These are phyloP conservation scores for Cubamyces sp. DNA, from an alignment of 768 basidiomycete genomes.

Conservation along the genomic window DNA sequence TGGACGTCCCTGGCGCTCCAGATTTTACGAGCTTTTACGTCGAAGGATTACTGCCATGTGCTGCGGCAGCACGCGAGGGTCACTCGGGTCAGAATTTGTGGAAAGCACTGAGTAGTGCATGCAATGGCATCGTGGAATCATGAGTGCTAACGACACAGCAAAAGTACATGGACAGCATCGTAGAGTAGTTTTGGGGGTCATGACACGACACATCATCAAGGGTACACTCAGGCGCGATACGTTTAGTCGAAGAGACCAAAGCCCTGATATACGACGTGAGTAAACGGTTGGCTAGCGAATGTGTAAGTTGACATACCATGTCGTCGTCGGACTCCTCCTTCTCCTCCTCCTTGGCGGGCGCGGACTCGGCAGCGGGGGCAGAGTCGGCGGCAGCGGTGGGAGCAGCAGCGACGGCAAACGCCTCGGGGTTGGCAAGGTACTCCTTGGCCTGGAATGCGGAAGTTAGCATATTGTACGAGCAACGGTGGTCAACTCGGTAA, in stretches of 20 bases:
- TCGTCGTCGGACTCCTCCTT: constrained; percentile 89
- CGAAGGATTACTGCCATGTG: no score
- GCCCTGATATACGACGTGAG: constrained; percentile 54
- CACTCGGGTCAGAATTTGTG: neutral
- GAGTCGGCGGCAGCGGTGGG: constrained; percentile 59
- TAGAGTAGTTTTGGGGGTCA: constrained; percentile 21
- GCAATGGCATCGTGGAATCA: constrained; percentile 18
- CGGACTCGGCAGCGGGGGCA: constrained; percentile 53
- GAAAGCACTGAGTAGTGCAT: neutral
- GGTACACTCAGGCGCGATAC: neutral
- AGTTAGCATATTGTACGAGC: constrained; percentile 40
- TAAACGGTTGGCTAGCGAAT: neutral
- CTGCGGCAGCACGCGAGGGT: neutral
- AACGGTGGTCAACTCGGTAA: constrained; percentile 27
- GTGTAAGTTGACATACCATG: constrained; percentile 60
- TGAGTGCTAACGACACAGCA: constrained; percentile 27
- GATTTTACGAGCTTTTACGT: no score
- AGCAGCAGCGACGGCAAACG: constrained; percentile 86
- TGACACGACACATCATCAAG: constrained; percentile 21
- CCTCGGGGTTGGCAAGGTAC: constrained; percentile 96
- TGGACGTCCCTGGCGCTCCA: neutral
- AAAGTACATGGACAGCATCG: constrained; percentile 25
- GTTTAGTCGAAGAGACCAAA: constrained; percentile 91
- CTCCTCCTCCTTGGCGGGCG: constrained; percentile 56
- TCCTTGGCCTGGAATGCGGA: constrained; percentile 75